Conservation (phyloP, 1,284 basidiomycete genomes). For the Ceratobasidium sp. region DNA sequence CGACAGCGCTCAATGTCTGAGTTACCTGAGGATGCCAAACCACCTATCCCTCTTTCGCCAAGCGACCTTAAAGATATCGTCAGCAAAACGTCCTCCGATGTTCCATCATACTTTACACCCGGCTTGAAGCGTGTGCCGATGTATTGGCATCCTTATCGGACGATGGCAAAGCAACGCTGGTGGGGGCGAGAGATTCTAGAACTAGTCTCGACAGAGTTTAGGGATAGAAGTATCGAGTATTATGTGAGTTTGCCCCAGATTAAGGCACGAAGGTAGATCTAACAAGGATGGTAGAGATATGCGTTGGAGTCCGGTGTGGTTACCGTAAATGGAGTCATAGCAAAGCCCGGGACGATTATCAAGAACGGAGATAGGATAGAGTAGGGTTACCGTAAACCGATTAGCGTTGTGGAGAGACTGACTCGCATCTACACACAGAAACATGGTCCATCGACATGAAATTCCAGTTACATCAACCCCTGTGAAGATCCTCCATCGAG, state of each 20-base stretch:
- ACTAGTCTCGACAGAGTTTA: constrained; percentile 87
- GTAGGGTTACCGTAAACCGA: constrained; percentile 57
- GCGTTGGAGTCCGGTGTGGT: constrained; percentile 95
- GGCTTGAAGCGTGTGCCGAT: constrained; percentile 39
- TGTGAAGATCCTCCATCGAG: constrained; percentile 79
- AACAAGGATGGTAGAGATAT: constrained; percentile 66
- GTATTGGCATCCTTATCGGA: constrained; percentile 60
- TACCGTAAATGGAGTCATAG: constrained; percentile 87
- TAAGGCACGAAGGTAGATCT: background rate
- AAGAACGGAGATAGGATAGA: constrained; percentile 90
- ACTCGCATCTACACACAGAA: constrained; percentile 58
- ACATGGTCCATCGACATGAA: constrained; percentile 94
- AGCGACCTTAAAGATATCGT: constrained; percentile 8
- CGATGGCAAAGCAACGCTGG: constrained; percentile 93
- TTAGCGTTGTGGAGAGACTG: constrained; percentile 41
- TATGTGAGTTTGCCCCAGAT: constrained; percentile 67
- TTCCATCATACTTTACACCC: constrained; percentile 29
- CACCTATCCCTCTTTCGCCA: constrained; percentile 23
- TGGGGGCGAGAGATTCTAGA: constrained; percentile 84
- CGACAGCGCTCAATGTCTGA: constrained; percentile 17
- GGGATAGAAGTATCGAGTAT: constrained; percentile 90
- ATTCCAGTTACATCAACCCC: constrained; percentile 91
- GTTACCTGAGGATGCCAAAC: constrained; percentile 4
- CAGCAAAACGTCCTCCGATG: constrained; percentile 4
- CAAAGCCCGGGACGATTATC: constrained; percentile 80